Evolutionary conservation across 208 protist genomes (phyloP).

Genomic region (Trypanosoma rangeli): DNA sequence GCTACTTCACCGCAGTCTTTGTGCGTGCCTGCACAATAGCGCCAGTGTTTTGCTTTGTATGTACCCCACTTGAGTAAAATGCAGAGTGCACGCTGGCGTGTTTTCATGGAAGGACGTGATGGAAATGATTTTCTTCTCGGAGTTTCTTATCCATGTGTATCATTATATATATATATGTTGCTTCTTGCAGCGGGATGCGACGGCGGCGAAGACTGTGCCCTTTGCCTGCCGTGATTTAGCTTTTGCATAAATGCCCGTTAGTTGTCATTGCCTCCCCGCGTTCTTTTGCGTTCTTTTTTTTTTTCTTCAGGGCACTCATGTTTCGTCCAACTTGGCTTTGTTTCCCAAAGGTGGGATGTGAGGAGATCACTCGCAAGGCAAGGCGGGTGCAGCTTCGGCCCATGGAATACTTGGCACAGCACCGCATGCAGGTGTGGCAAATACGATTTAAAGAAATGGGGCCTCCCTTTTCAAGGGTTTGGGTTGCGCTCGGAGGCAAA

Average conservation of each 20-base stretch:
- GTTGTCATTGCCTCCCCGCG: neutral
- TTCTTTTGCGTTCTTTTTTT: conserved; percentile 11
- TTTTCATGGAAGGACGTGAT: neutral
- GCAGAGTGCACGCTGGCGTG: neutral
- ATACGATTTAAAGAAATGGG: conserved; percentile 92
- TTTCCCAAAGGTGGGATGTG: conserved; percentile 78
- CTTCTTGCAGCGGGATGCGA: too few species aligned
- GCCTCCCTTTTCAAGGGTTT: conserved; percentile 76
- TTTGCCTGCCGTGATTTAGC: too few species aligned
- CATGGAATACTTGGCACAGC: conserved; percentile 62
- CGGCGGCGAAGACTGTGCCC: too few species aligned
- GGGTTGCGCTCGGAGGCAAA: conserved; percentile 88
- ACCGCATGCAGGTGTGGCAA: conserved; percentile 87
- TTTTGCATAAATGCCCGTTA: too few species aligned
- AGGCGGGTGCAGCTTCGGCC: conserved; percentile 74
- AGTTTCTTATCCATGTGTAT: neutral
- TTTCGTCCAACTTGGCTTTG: conserved; percentile 43
- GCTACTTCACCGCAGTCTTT: neutral
- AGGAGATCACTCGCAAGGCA: conserved; percentile 77
- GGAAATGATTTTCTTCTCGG: neutral
- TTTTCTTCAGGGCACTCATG: conserved; percentile 32
- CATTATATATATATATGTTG: neutral
- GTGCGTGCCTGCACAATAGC: neutral
- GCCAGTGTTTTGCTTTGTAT: neutral
- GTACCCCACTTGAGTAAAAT: neutral